Conservation (phyloP, 2,329 filamentous ascomycete species). For the Exophiala sp. region DNA sequence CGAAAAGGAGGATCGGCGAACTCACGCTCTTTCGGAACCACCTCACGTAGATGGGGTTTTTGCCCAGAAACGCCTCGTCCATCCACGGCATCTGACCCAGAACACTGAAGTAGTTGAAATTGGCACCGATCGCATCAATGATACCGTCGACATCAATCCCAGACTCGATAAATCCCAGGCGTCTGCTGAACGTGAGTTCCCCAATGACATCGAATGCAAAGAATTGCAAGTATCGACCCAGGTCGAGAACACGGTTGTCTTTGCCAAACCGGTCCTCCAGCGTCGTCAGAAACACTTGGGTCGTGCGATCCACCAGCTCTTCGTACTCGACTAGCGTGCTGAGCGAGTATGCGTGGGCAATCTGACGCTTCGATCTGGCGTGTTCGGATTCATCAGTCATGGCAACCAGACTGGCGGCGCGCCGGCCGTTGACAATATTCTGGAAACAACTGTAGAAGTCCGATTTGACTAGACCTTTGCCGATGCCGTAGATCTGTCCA, state of each 20-base stretch:
- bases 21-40: conserved; percentile 25
- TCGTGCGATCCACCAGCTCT: conserved; percentile 35
- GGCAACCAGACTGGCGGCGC: conserved; percentile 35
- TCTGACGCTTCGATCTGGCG: conserved; percentile 36
- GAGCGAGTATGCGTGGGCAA: conserved; percentile 40
- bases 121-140: conserved; percentile 30
- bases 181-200: conserved; percentile 34
- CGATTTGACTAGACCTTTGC: conserved; percentile 24
- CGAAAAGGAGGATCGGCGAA: conserved; percentile 24
- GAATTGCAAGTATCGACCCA: conserved; percentile 34
- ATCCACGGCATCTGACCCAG: conserved; percentile 36
- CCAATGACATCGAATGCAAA: conserved; percentile 38
- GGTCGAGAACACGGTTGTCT: conserved; percentile 20
- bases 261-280: conserved; percentile 30
- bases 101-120: conserved; percentile 30
- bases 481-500: conserved; percentile 25
- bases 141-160: conserved; percentile 34
- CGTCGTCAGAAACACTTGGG: conserved; percentile 28
- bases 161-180: conserved; percentile 34
- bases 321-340: conserved; percentile 39
- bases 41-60: conserved; percentile 22
- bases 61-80: conserved; percentile 32
- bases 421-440: conserved; percentile 30
- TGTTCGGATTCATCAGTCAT: conserved; percentile 40
- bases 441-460: conserved; percentile 32